A percentile compares a stretch with the other conserved stretches of the same genome.
Conservation (phyloP, 805 yeast species). For the Pichia pseudocactophila region DNA sequence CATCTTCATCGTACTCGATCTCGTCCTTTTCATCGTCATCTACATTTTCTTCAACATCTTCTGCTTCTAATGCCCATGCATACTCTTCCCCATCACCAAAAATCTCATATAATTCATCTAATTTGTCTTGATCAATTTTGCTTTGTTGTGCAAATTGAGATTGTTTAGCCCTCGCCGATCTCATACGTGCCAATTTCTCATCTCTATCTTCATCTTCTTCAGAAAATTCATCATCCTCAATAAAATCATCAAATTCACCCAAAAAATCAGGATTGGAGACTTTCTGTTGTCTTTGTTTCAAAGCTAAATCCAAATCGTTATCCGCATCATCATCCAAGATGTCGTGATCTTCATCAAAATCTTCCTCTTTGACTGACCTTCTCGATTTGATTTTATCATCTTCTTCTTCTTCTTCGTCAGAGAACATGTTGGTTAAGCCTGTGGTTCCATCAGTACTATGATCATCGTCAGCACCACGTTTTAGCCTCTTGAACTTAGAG, state of each 20-base stretch:
- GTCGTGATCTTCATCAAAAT: constrained; percentile 14
- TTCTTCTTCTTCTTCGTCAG: constrained; percentile 41
- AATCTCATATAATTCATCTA: constrained; percentile 87
- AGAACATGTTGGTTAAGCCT: constrained; percentile 60
- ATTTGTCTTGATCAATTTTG: constrained; percentile 77
- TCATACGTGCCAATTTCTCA: constrained; percentile 30
- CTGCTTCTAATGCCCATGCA: constrained; percentile 96
- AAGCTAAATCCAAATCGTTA: constrained; percentile 25
- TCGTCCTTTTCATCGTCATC: constrained; percentile 35
- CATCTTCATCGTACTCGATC: constrained; percentile 29
- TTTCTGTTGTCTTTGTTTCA: constrained; percentile 20
- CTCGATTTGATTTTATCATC: constrained; percentile 19
- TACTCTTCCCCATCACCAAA: constrained; percentile 97
- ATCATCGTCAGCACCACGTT: constrained; percentile 52
- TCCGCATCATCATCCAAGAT: constrained; percentile 24
- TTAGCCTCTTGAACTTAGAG: constrained; percentile 69
- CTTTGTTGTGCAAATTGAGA: constrained; percentile 25
- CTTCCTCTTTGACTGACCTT: background rate
- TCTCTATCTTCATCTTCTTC: constrained; percentile 72
- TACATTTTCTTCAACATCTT: constrained; percentile 53
- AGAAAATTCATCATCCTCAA: constrained; percentile 93
- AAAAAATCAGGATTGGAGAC: constrained; percentile 3
- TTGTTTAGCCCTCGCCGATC: constrained; percentile 27
- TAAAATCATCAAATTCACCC: constrained; percentile 86
- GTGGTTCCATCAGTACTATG: constrained; percentile 18